A percentile compares a stretch with the other conserved stretches of the same genome.
Evolutionary conservation across 805 yeast genomes (phyloP).

Genomic region (Starmera quercuum): DNA sequence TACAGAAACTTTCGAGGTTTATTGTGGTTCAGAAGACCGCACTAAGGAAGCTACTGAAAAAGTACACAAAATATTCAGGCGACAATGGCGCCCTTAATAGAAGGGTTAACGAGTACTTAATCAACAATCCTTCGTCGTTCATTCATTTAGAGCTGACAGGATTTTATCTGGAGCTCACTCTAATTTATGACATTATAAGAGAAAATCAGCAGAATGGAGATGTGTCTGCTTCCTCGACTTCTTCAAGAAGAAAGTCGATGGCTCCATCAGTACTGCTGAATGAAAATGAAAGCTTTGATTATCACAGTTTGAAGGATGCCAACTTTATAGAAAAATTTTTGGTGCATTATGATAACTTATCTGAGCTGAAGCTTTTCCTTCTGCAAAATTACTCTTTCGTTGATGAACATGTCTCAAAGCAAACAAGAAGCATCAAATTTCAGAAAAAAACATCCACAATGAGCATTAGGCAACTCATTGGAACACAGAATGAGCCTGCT

Average conservation of each 20-base stretch:
- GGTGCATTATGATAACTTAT: slow-evolving; percentile 54
- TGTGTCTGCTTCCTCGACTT: slow-evolving; percentile 4
- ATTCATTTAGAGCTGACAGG: slow-evolving; percentile 52
- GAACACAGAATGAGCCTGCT: background rate
- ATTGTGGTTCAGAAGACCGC: slow-evolving; percentile 69
- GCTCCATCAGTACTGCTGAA: slow-evolving; percentile 9
- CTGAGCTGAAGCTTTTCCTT: slow-evolving; percentile 42
- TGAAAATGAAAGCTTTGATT: slow-evolving; percentile 25
- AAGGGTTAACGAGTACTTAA: slow-evolving; percentile 24
- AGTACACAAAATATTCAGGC: slow-evolving; percentile 42
- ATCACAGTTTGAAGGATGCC: slow-evolving; percentile 27
- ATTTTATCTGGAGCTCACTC: slow-evolving; percentile 51
- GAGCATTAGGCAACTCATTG: slow-evolving; percentile 16
- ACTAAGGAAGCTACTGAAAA: slow-evolving; percentile 65
- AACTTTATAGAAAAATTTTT: slow-evolving; percentile 34
- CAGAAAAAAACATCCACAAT: slow-evolving; percentile 13
- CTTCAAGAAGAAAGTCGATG: background rate
- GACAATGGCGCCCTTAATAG: slow-evolving; percentile 21
- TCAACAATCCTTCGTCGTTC: slow-evolving; percentile 46
- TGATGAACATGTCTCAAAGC: slow-evolving; percentile 13
- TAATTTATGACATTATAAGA: slow-evolving; percentile 43
- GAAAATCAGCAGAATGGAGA: slow-evolving; percentile 3
- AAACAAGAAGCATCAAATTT: slow-evolving; percentile 12
- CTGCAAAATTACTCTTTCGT: slow-evolving; percentile 30
- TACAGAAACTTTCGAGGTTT: slow-evolving; percentile 64